These are phyloP conservation scores for Neurospora sp. DNA, from an alignment of 2,329 filamentous ascomycete genomes.

Conservation along the genomic window DNA sequence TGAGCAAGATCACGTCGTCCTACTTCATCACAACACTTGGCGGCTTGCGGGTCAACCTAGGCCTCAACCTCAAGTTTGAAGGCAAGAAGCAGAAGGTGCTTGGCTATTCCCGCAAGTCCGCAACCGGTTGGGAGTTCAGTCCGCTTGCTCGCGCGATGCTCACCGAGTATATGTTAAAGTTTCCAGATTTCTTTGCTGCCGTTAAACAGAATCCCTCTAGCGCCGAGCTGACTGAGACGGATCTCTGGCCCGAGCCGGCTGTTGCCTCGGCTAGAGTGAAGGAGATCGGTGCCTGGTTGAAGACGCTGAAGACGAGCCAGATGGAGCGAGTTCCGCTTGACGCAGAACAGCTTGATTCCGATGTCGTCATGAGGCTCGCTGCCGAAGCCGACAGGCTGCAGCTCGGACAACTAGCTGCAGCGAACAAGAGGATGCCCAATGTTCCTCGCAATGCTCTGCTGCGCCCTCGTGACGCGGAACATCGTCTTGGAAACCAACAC, in stretches of 20 bases:
- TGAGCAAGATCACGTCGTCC: slow-evolving; percentile 93
- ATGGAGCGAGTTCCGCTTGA: slow-evolving; percentile 95
- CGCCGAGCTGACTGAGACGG: slow-evolving; percentile 72
- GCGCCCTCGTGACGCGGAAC: slow-evolving; percentile 92
- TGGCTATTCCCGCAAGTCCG: slow-evolving; percentile 81
- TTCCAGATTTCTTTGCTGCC: slow-evolving; percentile 89
- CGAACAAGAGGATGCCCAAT: slow-evolving; percentile 61
- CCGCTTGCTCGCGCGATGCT: slow-evolving; percentile 71
- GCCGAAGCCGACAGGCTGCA: slow-evolving; percentile 53
- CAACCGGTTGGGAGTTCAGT: slow-evolving; percentile 93
- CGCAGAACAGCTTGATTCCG: slow-evolving; percentile 90
- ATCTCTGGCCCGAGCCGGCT: slow-evolving; percentile 69
- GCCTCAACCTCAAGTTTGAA: slow-evolving; percentile 94
- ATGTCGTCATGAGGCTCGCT: slow-evolving; percentile 74
- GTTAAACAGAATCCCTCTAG: slow-evolving; percentile 79
- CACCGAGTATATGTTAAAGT: slow-evolving; percentile 80
- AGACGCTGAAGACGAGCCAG: slow-evolving; percentile 78
- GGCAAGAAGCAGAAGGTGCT: slow-evolving; percentile 90
- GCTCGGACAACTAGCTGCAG: slow-evolving; percentile 40
- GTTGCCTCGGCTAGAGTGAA: slow-evolving; percentile 73
- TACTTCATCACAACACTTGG: slow-evolving; percentile 74
- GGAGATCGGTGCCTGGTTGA: slow-evolving; percentile 89
- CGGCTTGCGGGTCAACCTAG: slow-evolving; percentile 77
- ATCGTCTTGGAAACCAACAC: slow-evolving; percentile 73
- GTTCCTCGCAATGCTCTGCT: slow-evolving; percentile 82